phyloP scores from a whole-genome alignment of 2,329 filamentous ascomycete genomes.

The Fusarium caatingaense region DNA sequence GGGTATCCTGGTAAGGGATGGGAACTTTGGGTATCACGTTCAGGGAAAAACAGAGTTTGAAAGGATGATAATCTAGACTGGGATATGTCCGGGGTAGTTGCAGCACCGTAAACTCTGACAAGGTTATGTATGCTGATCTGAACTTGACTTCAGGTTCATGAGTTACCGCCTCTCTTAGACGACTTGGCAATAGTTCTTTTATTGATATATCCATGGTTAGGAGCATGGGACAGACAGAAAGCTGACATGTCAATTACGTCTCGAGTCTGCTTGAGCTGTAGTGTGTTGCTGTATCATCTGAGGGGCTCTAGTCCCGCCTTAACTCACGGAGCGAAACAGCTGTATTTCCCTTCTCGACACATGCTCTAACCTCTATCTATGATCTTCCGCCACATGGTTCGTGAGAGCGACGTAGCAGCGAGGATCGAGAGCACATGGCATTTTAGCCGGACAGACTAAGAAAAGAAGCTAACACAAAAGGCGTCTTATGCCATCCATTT shows the following conservation, averaged over 20 bases:
- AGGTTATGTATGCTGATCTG: background rate
- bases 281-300: background rate
- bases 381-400: background rate
- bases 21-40: background rate
- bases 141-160: background rate
- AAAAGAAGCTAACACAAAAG: background rate
- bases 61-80: background rate
- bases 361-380: background rate
- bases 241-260: background rate
- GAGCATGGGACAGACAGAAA: background rate
- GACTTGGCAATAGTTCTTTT: conserved; percentile 2
- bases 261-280: background rate
- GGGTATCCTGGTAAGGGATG: conserved; percentile 1
- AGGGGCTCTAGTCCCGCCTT: background rate
- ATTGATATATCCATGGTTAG: background rate
- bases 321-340: background rate
- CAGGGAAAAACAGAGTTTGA: conserved; percentile 9
- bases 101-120: conserved; percentile 2
- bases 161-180: background rate
- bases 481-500: conserved; percentile 2
- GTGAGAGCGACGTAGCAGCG: background rate
- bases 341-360: background rate
- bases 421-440: conserved; percentile 7
- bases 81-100: conserved; percentile 4
- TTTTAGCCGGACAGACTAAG: conserved; percentile 15